A percentile compares a stretch with the other conserved stretches of the same genome.
Evolutionary conservation across 164 flowering plant genomes (phyloP).

Genomic region (Nymphaea thermarum): DNA sequence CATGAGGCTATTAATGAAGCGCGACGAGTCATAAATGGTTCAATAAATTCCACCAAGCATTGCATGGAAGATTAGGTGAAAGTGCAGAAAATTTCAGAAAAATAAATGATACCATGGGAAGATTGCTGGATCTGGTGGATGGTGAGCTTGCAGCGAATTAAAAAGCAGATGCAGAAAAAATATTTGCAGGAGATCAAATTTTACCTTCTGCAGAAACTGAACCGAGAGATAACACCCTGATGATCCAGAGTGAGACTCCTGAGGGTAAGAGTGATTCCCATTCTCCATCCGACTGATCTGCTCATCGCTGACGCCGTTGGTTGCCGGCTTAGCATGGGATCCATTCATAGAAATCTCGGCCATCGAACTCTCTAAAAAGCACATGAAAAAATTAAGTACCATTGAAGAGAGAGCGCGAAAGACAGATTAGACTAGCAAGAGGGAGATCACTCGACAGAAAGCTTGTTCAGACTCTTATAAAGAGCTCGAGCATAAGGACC

Average conservation of each 20-base stretch:
- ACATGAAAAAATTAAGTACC: neutral
- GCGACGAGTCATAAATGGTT: neutral
- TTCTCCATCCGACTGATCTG: neutral
- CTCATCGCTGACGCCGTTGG: neutral
- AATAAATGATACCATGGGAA: neutral
- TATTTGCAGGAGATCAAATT: neutral
- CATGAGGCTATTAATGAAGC: neutral
- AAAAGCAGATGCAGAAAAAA: neutral
- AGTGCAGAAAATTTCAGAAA: neutral
- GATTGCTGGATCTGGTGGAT: neutral
- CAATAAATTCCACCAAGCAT: neutral
- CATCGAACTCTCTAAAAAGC: constrained; percentile 1
- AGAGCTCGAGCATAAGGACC: neutral
- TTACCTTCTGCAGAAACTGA: constrained; percentile 16
- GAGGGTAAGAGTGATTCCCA: neutral
- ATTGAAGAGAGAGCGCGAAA: neutral
- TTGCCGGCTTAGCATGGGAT: constrained; percentile 1
- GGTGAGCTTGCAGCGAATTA: neutral
- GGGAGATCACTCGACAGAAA: neutral
- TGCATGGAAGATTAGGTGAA: neutral
- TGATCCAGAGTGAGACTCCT: neutral
- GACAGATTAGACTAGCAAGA: too few species aligned
- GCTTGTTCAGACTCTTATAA: neutral
- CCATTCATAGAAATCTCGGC: constrained; percentile 9
- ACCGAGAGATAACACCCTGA: constrained; percentile 4